Evolutionary conservation across 2,329 filamentous ascomycete genomes (phyloP).

Genomic region (Pestalotiopsis sp.): DNA sequence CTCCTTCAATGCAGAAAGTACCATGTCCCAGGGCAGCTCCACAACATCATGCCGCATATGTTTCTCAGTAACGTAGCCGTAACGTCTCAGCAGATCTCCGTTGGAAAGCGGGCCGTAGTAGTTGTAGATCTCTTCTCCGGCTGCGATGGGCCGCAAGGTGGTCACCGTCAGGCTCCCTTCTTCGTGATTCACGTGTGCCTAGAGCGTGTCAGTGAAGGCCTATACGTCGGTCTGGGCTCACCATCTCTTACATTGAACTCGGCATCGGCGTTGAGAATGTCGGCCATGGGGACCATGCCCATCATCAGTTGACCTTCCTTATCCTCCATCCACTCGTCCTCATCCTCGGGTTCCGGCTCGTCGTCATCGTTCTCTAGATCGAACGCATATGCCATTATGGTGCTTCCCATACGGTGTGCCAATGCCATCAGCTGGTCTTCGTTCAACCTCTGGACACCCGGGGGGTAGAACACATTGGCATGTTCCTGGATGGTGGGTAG

Average conservation of each 20-base stretch:
- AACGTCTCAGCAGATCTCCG: conserved; percentile 79
- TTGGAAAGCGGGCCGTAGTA: conserved; percentile 87
- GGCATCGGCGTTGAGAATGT: conserved; percentile 87
- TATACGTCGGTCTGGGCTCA: not conserved
- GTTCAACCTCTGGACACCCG: conserved; percentile 31
- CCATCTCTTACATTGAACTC: conserved; percentile 74
- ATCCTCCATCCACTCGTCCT: conserved; percentile 69
- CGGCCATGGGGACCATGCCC: conserved; percentile 89
- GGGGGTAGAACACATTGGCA: conserved; percentile 46
- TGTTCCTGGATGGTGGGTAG: conserved; percentile 52
- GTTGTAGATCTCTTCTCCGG: conserved; percentile 80
- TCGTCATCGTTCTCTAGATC: conserved; percentile 64
- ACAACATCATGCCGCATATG: conserved; percentile 82
- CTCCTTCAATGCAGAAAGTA: conserved; percentile 49
- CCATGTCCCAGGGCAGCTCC: conserved; percentile 68
- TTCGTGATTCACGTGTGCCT: conserved; percentile 58
- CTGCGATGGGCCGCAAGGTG: conserved; percentile 66
- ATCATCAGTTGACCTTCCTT: conserved; percentile 62
- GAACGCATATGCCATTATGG: conserved; percentile 93
- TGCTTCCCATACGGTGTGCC: conserved; percentile 81
- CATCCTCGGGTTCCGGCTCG: conserved; percentile 55
- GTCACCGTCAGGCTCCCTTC: conserved; percentile 68
- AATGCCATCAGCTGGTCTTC: conserved; percentile 51
- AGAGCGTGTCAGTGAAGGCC: conserved; percentile 14
- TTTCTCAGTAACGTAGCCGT: conserved; percentile 82